Evolutionary conservation across 2,329 filamentous ascomycete genomes (phyloP).

Genomic region (Pestalotiopsis sp.): DNA sequence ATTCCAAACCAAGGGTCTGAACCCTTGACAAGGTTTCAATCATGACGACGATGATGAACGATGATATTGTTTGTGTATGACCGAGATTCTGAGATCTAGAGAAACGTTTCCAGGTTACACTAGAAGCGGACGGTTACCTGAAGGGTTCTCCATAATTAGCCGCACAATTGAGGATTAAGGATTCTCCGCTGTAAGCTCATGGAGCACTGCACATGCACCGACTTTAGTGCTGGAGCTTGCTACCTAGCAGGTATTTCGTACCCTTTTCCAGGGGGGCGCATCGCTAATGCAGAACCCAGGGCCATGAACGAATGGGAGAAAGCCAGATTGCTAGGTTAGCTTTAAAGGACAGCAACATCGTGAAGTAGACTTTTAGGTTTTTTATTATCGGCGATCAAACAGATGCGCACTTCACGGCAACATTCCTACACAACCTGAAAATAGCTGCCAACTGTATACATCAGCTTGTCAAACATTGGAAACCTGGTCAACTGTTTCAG

Average conservation of each 20-base stretch:
- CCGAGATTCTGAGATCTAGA: background rate
- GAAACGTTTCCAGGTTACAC: too few species aligned
- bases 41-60: background rate
- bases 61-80: background rate
- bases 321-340: constrained; percentile 6
- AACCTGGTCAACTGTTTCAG: too few species aligned
- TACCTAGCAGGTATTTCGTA: background rate
- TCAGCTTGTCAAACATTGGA: too few species aligned
- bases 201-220: background rate
- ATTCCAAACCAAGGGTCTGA: background rate
- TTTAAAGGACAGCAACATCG: background rate
- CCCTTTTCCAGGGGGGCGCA: background rate
- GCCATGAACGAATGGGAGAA: background rate
- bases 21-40: background rate
- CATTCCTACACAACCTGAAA: background rate
- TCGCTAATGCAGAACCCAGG: background rate
- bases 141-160: background rate
- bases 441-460: too few species aligned
- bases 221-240: background rate
- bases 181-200: background rate
- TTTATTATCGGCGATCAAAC: background rate
- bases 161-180: background rate
- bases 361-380: background rate
- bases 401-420: background rate
- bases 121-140: too few species aligned